phyloP scores from a whole-genome alignment of 164 flowering plant species.

The Hamamelis virginiana region DNA sequence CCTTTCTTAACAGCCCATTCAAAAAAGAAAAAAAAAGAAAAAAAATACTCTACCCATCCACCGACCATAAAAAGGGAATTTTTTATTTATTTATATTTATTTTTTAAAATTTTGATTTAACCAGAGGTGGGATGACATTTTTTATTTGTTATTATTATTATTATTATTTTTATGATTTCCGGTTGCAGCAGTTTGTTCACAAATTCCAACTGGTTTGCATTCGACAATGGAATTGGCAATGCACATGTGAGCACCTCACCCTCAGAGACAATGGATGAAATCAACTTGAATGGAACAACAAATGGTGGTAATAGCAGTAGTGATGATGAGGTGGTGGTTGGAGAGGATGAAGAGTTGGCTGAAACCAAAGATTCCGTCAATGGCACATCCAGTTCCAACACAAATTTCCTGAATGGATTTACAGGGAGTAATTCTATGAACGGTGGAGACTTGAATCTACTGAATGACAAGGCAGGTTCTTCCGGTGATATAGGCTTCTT shows the following conservation, averaged over 20 bases:
- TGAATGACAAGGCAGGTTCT: conserved; percentile 28
- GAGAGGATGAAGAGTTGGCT: conserved; percentile 72
- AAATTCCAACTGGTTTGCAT: conserved; percentile 98
- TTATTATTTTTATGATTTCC: not conserved
- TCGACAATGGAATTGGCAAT: conserved; percentile 63
- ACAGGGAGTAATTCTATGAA: conserved; percentile 19
- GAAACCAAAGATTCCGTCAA: conserved; percentile 35
- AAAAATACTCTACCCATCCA: too few relatives aligned
- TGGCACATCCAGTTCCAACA: conserved; percentile 40
- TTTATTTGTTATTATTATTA: too few relatives aligned
- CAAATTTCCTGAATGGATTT: conserved; percentile 22
- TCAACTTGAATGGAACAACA: conserved; percentile 55
- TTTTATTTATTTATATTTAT: too few relatives aligned
- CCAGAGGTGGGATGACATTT: too few relatives aligned
- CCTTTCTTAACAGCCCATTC: too few relatives aligned
- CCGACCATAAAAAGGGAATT: too few relatives aligned
- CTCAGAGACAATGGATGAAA: conserved; percentile 61
- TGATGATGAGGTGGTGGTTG: conserved; percentile 92
- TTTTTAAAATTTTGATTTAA: too few relatives aligned
- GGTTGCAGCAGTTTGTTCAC: conserved; percentile 79
- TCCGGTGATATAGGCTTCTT: conserved; percentile 43
- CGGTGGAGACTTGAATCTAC: conserved; percentile 24
- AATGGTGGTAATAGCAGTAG: conserved; percentile 67
- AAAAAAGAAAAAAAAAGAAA: too few relatives aligned
- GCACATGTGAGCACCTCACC: conserved; percentile 50